Conservation (phyloP, 2,329 filamentous ascomycete genomes). For the Alternaria novae-zelandiae region DNA sequence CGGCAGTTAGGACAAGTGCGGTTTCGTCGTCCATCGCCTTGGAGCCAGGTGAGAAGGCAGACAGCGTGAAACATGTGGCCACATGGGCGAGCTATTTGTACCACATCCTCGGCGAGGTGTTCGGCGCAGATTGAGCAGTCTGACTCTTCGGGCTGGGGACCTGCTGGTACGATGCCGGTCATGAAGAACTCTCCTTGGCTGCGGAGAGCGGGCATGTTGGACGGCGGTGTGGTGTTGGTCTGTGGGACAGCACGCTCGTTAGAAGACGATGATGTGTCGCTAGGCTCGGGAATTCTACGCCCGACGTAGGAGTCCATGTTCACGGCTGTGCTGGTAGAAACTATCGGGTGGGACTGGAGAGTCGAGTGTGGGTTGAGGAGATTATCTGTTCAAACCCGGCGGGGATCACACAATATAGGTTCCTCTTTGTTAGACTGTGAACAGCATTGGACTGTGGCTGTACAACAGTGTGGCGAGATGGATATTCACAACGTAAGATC, state of each 20-base stretch:
- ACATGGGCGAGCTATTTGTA: conserved; percentile 1
- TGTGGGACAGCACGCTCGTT: neutral
- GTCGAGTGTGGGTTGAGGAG: neutral
- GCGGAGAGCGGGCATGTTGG: neutral
- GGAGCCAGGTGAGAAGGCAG: conserved; percentile 2
- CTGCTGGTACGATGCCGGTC: neutral
- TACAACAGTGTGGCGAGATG: neutral
- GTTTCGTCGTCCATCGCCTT: neutral
- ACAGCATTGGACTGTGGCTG: neutral
- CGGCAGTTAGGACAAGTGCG: conserved; percentile 6
- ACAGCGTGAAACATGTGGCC: conserved; percentile 1
- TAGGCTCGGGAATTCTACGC: neutral
- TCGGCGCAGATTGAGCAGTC: conserved; percentile 1
- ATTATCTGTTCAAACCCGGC: too few species aligned
- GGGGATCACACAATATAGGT: too few species aligned
- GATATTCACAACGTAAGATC: neutral
- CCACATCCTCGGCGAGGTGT: neutral
- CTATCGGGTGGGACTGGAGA: neutral
- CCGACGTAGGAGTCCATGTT: neutral
- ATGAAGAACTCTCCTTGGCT: conserved; percentile 8
- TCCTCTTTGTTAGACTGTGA: too few species aligned
- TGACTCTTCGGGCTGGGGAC: neutral
- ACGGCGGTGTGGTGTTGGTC: neutral
- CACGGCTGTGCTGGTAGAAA: neutral
- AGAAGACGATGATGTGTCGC: neutral